These are phyloP conservation scores for Talaromyces adpressus DNA, from an alignment of 495 filamentous ascomycete genomes.

Conservation along the genomic window DNA sequence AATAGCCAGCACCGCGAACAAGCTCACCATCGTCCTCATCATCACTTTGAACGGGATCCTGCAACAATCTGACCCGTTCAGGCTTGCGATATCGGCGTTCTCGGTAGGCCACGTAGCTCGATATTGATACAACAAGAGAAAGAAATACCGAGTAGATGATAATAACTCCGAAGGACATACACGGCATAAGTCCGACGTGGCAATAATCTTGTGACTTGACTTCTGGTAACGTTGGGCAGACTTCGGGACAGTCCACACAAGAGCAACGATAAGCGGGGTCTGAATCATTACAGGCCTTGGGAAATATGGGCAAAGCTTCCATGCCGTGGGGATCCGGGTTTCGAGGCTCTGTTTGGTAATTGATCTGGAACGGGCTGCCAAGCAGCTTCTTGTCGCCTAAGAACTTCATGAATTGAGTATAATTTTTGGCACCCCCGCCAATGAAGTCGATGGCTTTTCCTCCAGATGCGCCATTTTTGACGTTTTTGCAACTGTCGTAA, in stretches of 20 bases:
- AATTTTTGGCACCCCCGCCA: slow-evolving; percentile 90
- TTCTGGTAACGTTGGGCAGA: slow-evolving; percentile 74
- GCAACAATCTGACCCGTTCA: slow-evolving; percentile 76
- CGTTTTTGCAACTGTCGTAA: slow-evolving; percentile 95
- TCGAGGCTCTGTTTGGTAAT: slow-evolving; percentile 63
- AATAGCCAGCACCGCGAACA: slow-evolving; percentile 59
- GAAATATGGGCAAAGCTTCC: slow-evolving; percentile 53
- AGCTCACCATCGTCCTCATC: slow-evolving; percentile 78
- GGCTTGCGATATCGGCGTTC: slow-evolving; percentile 65
- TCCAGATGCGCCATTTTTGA: slow-evolving; percentile 93
- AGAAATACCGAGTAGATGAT: slow-evolving; percentile 75
- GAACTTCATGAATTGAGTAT: slow-evolving; percentile 76
- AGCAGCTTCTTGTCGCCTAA: slow-evolving; percentile 82
- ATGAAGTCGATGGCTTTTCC: slow-evolving; percentile 90
- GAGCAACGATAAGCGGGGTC: slow-evolving; percentile 82
- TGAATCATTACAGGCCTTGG: slow-evolving; percentile 81
- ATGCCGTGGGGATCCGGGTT: slow-evolving; percentile 50
- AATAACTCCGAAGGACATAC: slow-evolving; percentile 86
- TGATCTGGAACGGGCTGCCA: slow-evolving; percentile 95
- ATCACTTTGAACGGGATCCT: slow-evolving; percentile 75
- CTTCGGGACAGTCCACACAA: slow-evolving; percentile 82
- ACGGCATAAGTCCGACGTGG: slow-evolving; percentile 78
- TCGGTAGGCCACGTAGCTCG: slow-evolving; percentile 67
- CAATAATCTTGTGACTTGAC: slow-evolving; percentile 62
- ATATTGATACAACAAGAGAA: slow-evolving; percentile 55